Conservation (phyloP, 257 asterid species). For the Cinchona pubescens region DNA sequence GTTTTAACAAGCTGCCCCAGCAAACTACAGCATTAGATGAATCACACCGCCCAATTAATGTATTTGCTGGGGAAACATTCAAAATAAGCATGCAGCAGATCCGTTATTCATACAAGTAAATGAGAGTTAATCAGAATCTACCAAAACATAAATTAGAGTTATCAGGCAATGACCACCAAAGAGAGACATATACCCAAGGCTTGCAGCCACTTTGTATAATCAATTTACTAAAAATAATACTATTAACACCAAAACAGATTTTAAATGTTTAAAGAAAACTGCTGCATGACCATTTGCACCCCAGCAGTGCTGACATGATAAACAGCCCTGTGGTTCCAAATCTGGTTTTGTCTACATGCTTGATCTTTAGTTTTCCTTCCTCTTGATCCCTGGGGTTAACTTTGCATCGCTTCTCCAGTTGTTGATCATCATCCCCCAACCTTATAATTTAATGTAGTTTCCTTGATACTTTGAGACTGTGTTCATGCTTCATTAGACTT, state of each 20-base stretch:
- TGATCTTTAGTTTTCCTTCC: background rate
- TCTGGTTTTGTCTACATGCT: background rate
- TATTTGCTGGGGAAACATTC: background rate
- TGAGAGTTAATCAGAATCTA: background rate
- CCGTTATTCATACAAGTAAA: background rate
- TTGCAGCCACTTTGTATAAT: background rate
- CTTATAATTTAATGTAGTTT: conserved; percentile 26
- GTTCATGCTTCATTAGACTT: conserved; percentile 76
- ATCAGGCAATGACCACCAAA: background rate
- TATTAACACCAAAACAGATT: conserved; percentile 1
- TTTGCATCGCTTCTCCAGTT: background rate
- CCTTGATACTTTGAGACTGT: conserved; percentile 43
- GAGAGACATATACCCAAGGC: background rate
- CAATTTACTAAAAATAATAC: background rate
- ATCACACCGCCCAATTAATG: background rate
- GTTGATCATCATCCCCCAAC: background rate
- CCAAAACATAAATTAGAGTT: background rate
- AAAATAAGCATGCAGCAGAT: background rate
- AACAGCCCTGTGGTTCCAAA: background rate
- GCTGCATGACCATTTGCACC: background rate
- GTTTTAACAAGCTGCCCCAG: background rate
- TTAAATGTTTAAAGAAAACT: background rate
- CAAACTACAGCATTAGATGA: background rate
- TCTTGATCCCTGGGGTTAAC: background rate
- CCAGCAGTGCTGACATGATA: background rate